Percentiles rank a stretch among this genome's conserved stretches.
Evolutionary conservation across 1,139 yeast species (phyloP).

Genomic region (Pneumocystis jirovecii): DNA sequence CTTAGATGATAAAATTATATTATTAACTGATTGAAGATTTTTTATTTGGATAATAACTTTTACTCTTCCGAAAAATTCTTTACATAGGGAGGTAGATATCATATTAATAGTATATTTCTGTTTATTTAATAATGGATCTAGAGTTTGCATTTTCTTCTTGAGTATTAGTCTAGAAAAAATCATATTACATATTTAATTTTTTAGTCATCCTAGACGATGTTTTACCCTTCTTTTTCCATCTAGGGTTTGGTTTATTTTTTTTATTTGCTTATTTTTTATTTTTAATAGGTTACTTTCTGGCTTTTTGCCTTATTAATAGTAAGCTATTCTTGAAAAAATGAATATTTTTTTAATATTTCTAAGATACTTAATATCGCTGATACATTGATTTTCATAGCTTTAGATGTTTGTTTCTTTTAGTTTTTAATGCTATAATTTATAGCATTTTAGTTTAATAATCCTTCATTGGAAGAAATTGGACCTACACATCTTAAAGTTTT

Average conservation of each 20-base stretch:
- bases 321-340: neutral
- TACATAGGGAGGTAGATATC: slow-evolving; percentile 3
- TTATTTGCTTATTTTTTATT: neutral
- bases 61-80: slow-evolving; percentile 8
- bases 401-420: slow-evolving; percentile 43
- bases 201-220: slow-evolving; percentile 90
- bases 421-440: neutral
- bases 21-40: neutral
- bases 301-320: slow-evolving; percentile 54
- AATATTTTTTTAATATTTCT: neutral
- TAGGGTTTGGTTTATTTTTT: slow-evolving; percentile 21
- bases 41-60: neutral
- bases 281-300: slow-evolving; percentile 72
- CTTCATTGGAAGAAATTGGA: slow-evolving; percentile 42
- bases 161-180: neutral
- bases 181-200: slow-evolving; percentile 27
- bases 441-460: slow-evolving; percentile 4
- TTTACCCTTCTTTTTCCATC: slow-evolving; percentile 83
- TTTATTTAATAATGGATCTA: neutral
- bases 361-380: slow-evolving; percentile 50
- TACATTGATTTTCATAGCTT: slow-evolving; percentile 57
- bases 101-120: neutral
- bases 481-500: slow-evolving; percentile 42
- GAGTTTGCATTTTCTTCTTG: slow-evolving; percentile 4
- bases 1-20: neutral